phyloP scores from a whole-genome alignment of 1,284 basidiomycete genomes.

The Microbotryum intermedium region DNA sequence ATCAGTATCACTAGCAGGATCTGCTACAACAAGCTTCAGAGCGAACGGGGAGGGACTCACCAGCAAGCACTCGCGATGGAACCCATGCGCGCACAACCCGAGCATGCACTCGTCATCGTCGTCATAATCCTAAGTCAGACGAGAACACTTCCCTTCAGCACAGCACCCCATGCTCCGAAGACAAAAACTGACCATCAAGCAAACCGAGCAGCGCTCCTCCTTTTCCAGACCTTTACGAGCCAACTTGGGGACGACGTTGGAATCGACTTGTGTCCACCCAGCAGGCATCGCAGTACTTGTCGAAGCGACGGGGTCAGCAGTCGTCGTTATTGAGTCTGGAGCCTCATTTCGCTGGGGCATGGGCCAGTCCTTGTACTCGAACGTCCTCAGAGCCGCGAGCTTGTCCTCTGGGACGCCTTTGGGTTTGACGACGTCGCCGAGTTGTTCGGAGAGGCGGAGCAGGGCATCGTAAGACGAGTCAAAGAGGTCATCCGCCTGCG shows the following conservation, averaged over 20 bases:
- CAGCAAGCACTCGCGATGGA: constrained; percentile 20
- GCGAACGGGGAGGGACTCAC: neutral
- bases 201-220: constrained; percentile 21
- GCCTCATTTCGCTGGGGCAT: neutral
- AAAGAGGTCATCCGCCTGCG: constrained; percentile 26
- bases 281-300: neutral
- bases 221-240: constrained; percentile 23
- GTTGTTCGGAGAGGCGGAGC: constrained; percentile 21
- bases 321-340: no score
- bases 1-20: neutral
- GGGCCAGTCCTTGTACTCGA: constrained; percentile 21
- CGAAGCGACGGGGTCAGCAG: neutral
- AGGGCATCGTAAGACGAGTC: constrained; percentile 24
- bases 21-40: neutral
- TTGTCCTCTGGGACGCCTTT: constrained; percentile 12
- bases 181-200: constrained; percentile 7
- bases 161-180: no score
- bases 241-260: neutral
- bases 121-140: constrained; percentile 18
- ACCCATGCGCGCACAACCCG: constrained; percentile 13
- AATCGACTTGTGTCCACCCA: neutral
- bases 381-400: constrained; percentile 6
- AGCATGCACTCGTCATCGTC: constrained; percentile 21
- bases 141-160: neutral
- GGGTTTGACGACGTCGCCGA: constrained; percentile 24